Evolutionary conservation across 495 filamentous ascomycete species (phyloP), one percentile per base, ranked within the genome.

Genomic region (Trichoderma virens): DNA sequence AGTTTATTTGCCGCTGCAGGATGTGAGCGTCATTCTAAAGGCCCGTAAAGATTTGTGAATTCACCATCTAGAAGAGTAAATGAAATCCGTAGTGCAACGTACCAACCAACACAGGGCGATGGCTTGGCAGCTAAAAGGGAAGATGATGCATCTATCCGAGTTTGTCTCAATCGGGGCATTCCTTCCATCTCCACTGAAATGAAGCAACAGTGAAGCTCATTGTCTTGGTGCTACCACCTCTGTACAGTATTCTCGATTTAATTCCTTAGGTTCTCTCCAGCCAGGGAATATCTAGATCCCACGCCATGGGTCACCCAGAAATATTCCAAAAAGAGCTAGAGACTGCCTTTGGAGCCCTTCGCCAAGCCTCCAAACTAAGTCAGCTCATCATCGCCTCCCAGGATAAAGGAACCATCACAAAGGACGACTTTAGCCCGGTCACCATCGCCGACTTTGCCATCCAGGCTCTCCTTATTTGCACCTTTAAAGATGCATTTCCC

Each of bases 361-460:
- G 74, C 63, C 68, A 68, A 16, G 78, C 78, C 20, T 72, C 76
- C n/a, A 70, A 69, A 30, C 68, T 80, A 35, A 77, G 76, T 67
- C 72, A 72, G 32, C 62, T 66, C 45, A 67, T 76, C 25, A 68
- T 78, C 60, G 8, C 68, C 18, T 67, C 68, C 30, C 61, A 59
- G 27, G 65, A 71, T 62, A 63, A 67, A 31, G 61, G 32, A 14
- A 35, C 39, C 47, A 41, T 72, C 25, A 71, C 74, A 59, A 89
- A 89, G 68, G 78, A 75, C 63, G 86, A 89, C 67, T 72, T 78
- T 8, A 83, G 79, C 30, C 85, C 85, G 7, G 86, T 88, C 31
- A 88, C 86, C 2, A 79, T 88, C n/a, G 85, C 83, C 69, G 86
- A 89, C 67, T 88, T 88, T 67, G 86, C 83, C 62, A 82, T 86